Conservation (phyloP, 2,329 filamentous ascomycete genomes). For the Parastagonospora nodorum region DNA sequence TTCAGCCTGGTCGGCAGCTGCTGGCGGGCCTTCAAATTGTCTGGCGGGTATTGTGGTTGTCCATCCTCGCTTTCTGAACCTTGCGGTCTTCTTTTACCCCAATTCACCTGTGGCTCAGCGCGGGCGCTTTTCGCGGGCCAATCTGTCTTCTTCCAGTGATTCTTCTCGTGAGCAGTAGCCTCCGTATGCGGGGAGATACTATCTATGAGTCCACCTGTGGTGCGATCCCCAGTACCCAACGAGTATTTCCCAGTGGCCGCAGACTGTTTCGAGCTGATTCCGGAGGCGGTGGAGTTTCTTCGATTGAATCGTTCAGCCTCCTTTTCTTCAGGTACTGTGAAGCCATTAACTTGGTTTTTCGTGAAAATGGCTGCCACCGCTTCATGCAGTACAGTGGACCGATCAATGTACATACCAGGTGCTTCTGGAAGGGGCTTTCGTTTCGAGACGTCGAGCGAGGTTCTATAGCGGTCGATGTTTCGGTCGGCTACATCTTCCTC, state of each 20-base stretch:
- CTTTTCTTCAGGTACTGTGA: slow-evolving; percentile 3
- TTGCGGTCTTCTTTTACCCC: background rate
- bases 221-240: slow-evolving; percentile 8
- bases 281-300: slow-evolving; percentile 2
- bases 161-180: slow-evolving; percentile 1
- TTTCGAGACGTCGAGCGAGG: slow-evolving; percentile 6
- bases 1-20: slow-evolving; percentile 2
- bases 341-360: background rate
- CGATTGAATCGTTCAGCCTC: background rate
- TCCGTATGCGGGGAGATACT: slow-evolving; percentile 9
- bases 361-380: background rate
- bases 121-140: slow-evolving; percentile 8
- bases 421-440: slow-evolving; percentile 7
- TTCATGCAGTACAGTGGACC: background rate
- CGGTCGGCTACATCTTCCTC: slow-evolving; percentile 57
- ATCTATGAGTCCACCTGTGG: slow-evolving; percentile 13
- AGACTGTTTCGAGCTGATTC: slow-evolving; percentile 7
- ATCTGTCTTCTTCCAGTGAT: slow-evolving; percentile 5
- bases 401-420: slow-evolving; percentile 10
- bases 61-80: slow-evolving; percentile 1
- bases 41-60: background rate
- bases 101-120: slow-evolving; percentile 2
- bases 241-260: slow-evolving; percentile 4
- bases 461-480: slow-evolving; percentile 26
- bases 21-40: background rate